Percentiles rank a stretch among this genome's conserved stretches.
These are phyloP conservation scores for Brasilioporus rufonigricans DNA, from an alignment of 768 basidiomycete species.

Conservation along the genomic window DNA sequence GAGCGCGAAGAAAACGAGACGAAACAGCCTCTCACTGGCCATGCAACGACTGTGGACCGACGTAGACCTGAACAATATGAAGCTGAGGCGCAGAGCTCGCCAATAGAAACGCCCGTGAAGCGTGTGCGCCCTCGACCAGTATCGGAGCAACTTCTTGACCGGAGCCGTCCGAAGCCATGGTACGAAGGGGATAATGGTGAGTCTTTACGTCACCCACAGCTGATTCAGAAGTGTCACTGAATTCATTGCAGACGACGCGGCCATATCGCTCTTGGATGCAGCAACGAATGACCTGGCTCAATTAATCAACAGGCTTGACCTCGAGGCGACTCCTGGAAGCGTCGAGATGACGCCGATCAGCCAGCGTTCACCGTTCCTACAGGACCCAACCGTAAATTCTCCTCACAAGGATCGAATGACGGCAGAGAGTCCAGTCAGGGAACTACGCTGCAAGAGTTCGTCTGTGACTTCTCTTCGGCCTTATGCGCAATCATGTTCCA, in stretches of 20 bases:
- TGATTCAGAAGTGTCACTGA: background rate
- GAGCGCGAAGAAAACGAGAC: constrained; percentile 15
- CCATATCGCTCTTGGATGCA: constrained; percentile 69
- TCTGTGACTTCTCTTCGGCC: constrained; percentile 51
- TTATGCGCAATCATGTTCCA: constrained; percentile 39
- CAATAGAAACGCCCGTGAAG: constrained; percentile 35
- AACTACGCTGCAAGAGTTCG: constrained; percentile 35
- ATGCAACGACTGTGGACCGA: constrained; percentile 48
- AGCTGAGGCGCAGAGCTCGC: background rate
- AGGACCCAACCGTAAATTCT: constrained; percentile 26
- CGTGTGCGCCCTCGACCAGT: constrained; percentile 52
- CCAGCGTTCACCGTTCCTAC: constrained; percentile 20
- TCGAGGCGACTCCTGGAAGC: constrained; percentile 71
- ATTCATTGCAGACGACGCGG: constrained; percentile 39
- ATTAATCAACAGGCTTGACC: constrained; percentile 76
- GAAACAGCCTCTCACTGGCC: background rate
- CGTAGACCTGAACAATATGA: constrained; percentile 28
- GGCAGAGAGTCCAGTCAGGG: constrained; percentile 38
- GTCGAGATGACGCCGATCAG: constrained; percentile 46
- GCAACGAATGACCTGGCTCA: constrained; percentile 79
- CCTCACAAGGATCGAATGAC: constrained; percentile 28
- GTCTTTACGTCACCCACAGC: background rate
- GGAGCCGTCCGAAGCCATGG: constrained; percentile 47
- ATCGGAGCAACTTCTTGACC: constrained; percentile 60
- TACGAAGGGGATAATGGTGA: constrained; percentile 48